Percentiles rank a stretch among this genome's conserved stretches.
Evolutionary conservation across 2,329 filamentous ascomycete species (phyloP).

Genomic region (Alternaria metachromatica): DNA sequence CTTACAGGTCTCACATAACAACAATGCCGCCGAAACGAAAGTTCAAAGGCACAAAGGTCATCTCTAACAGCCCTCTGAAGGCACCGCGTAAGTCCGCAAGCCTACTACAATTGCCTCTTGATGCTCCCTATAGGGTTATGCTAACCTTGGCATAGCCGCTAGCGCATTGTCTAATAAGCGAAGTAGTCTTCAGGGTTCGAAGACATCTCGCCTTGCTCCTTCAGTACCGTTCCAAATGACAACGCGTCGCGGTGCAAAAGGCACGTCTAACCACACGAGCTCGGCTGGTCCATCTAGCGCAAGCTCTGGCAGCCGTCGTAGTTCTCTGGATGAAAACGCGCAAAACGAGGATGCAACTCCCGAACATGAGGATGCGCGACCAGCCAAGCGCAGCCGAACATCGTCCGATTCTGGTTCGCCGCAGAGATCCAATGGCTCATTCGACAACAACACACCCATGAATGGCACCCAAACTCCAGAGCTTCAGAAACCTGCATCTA

Average conservation of each 20-base stretch:
- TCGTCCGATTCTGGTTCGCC: slow-evolving; percentile 49
- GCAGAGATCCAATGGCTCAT: slow-evolving; percentile 37
- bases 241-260: slow-evolving; percentile 53
- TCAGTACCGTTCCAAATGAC: slow-evolving; percentile 59
- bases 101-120: slow-evolving; percentile 14
- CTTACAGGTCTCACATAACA: slow-evolving; percentile 10
- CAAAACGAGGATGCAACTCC: slow-evolving; percentile 37
- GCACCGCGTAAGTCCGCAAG: slow-evolving; percentile 27
- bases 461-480: slow-evolving; percentile 38
- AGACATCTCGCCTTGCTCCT: slow-evolving; percentile 52
- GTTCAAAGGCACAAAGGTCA: slow-evolving; percentile 30
- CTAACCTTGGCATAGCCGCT: slow-evolving; percentile 48
- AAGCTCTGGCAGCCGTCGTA: slow-evolving; percentile 48
- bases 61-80: slow-evolving; percentile 20
- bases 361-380: slow-evolving; percentile 44
- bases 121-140: slow-evolving; percentile 30
- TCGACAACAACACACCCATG: slow-evolving; percentile 37
- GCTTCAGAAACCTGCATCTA: slow-evolving; percentile 25
- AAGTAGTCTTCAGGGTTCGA: slow-evolving; percentile 42
- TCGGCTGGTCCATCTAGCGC: slow-evolving; percentile 44
- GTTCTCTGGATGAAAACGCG: slow-evolving; percentile 45
- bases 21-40: slow-evolving; percentile 47
- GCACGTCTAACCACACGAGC: slow-evolving; percentile 45
- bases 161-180: slow-evolving; percentile 47
- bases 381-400: slow-evolving; percentile 48